These are phyloP conservation scores for Allium fistulosum DNA, from an alignment of 106 monocot genomes.

Conservation along the genomic window DNA sequence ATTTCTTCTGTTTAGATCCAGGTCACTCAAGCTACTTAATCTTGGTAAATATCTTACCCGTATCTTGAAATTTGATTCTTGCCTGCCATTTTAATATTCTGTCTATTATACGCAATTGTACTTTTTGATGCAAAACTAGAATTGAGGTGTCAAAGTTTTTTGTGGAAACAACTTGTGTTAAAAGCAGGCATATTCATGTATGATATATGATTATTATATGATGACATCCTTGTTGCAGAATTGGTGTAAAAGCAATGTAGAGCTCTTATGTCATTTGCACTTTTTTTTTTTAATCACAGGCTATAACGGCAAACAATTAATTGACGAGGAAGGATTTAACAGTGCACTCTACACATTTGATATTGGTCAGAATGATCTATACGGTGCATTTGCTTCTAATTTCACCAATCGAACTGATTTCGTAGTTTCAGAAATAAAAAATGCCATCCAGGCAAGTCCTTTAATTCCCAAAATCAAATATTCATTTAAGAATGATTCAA, in stretches of 20 bases:
- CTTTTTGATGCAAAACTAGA: too few species aligned
- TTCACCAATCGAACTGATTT: slow-evolving; percentile 33
- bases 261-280: too few species aligned
- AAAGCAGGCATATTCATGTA: too few species aligned
- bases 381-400: slow-evolving; percentile 12
- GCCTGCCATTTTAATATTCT: too few species aligned
- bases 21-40: slow-evolving; percentile 37
- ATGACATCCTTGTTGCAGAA: too few species aligned
- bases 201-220: too few species aligned
- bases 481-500: neutral
- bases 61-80: too few species aligned
- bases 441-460: slow-evolving; percentile 42
- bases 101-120: too few species aligned
- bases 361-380: slow-evolving; percentile 83
- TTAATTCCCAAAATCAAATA: neutral
- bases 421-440: slow-evolving; percentile 42
- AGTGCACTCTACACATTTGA: slow-evolving; percentile 59
- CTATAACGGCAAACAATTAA: neutral
- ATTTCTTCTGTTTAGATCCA: slow-evolving; percentile 51
- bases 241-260: too few species aligned
- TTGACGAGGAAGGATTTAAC: slow-evolving; percentile 44
- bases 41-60: slow-evolving; percentile 25
- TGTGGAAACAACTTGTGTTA: too few species aligned
- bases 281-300: too few species aligned
- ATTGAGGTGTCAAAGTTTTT: too few species aligned